Conservation (phyloP, 768 basidiomycete species). For the Boletus reticuloceps region DNA sequence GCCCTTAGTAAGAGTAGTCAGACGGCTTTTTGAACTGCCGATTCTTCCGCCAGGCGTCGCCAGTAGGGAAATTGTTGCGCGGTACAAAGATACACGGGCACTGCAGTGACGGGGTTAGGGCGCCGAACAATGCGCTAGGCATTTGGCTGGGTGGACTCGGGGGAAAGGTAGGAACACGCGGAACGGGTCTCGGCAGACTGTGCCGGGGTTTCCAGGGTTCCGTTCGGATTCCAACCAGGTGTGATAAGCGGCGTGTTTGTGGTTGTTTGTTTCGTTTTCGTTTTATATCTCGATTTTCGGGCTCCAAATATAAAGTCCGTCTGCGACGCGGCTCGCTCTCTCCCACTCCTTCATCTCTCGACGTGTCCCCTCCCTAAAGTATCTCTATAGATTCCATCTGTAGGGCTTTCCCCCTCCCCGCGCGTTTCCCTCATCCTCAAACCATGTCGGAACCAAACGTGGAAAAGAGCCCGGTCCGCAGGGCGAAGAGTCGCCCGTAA, state of each 20-base stretch:
- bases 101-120: slow-evolving; percentile 10
- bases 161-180: slow-evolving; percentile 16
- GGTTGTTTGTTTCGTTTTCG: slow-evolving; percentile 16
- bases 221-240: slow-evolving; percentile 22
- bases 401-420: slow-evolving; percentile 21
- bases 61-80: background rate
- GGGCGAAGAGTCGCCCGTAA: slow-evolving; percentile 43
- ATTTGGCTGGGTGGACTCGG: background rate
- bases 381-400: slow-evolving; percentile 26
- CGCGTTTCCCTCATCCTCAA: background rate
- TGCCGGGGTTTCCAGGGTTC: slow-evolving; percentile 27
- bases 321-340: slow-evolving; percentile 24
- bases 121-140: background rate
- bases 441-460: slow-evolving; percentile 40
- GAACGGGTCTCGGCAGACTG: slow-evolving; percentile 14
- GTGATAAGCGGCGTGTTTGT: slow-evolving; percentile 27
- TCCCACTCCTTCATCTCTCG: slow-evolving; percentile 31
- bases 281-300: slow-evolving; percentile 29
- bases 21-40: no score
- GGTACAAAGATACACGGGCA: no score
- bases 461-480: slow-evolving; percentile 67
- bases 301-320: slow-evolving; percentile 35
- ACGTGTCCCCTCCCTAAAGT: slow-evolving; percentile 7
- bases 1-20: no score
- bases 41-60: background rate